These are phyloP conservation scores for Artemisia tridentata DNA, from an alignment of 129 eudicot species.

Conservation along the genomic window DNA sequence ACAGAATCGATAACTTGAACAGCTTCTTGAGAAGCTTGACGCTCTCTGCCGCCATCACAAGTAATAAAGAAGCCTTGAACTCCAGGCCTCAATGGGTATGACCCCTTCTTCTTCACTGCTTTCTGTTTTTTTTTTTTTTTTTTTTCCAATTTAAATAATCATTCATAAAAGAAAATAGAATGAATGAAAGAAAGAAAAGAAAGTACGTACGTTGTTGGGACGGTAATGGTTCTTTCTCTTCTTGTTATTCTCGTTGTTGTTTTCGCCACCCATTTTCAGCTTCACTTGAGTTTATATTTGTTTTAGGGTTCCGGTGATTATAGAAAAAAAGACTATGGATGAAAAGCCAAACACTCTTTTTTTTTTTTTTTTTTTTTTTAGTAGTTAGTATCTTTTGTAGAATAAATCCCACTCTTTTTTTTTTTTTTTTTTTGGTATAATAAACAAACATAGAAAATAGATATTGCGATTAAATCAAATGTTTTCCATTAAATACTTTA, in stretches of 20 bases:
- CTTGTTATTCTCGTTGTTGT: constrained; percentile 33
- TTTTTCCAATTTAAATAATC: not conserved
- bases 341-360: not conserved
- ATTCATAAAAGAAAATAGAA: not conserved
- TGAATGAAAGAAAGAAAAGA: not conserved
- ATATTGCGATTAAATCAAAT: too few species aligned
- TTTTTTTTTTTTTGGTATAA: too few species aligned
- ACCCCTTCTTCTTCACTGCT: constrained; percentile 85
- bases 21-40: constrained; percentile 91
- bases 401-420: too few species aligned
- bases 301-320: not conserved
- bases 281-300: not conserved
- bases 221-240: constrained; percentile 74
- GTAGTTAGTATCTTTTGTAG: too few species aligned
- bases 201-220: constrained; percentile 61
- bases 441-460: too few species aligned
- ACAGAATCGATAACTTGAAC: constrained; percentile 85
- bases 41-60: constrained; percentile 96
- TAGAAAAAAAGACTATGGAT: not conserved
- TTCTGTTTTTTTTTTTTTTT: constrained; percentile 36
- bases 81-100: constrained; percentile 83
- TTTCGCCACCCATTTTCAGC: constrained; percentile 35
- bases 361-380: too few species aligned
- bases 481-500: too few species aligned
- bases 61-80: constrained; percentile 91